Conservation (phyloP, 163 green algal genomes). For the Coccomyxa subellipsoidea region DNA sequence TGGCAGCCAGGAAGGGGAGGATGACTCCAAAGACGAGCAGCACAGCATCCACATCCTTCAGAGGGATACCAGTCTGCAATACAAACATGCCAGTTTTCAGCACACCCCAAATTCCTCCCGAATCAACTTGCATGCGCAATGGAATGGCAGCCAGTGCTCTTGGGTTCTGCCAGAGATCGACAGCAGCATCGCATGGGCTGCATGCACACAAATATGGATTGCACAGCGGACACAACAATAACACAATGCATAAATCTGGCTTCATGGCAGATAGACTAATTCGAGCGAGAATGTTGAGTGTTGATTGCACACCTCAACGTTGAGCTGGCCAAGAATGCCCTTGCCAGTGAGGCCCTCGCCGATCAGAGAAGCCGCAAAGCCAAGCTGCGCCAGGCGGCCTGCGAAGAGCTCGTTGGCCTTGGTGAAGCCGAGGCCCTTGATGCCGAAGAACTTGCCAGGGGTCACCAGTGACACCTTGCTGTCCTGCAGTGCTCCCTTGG, state of each 20-base stretch:
- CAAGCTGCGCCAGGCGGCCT: constrained; percentile 68
- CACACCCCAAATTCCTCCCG: too few relatives aligned
- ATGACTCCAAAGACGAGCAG: not conserved
- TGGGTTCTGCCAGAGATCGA: too few relatives aligned
- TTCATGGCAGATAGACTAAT: too few relatives aligned
- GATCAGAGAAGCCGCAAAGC: constrained; percentile 60
- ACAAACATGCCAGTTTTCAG: not conserved
- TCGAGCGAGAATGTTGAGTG: too few relatives aligned
- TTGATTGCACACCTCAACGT: constrained; percentile 59
- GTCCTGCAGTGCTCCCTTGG: constrained; percentile 49
- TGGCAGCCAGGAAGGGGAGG: constrained; percentile 48
- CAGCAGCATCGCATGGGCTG: too few relatives aligned
- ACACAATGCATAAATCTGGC: too few relatives aligned
- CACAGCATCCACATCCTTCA: not conserved
- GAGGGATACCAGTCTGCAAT: not conserved
- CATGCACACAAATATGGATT: too few relatives aligned
- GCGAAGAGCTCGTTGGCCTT: constrained; percentile 72
- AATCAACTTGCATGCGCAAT: too few relatives aligned
- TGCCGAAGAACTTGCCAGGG: constrained; percentile 54
- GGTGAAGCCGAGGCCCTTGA: constrained; percentile 63
- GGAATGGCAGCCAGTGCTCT: too few relatives aligned
- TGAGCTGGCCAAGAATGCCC: constrained; percentile 72
- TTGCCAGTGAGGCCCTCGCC: constrained; percentile 71
- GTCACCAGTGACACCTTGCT: constrained; percentile 42
- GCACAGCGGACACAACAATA: too few relatives aligned